These are phyloP conservation scores for Forsythia viridissima DNA, from an alignment of 257 asterid genomes.

Conservation along the genomic window DNA sequence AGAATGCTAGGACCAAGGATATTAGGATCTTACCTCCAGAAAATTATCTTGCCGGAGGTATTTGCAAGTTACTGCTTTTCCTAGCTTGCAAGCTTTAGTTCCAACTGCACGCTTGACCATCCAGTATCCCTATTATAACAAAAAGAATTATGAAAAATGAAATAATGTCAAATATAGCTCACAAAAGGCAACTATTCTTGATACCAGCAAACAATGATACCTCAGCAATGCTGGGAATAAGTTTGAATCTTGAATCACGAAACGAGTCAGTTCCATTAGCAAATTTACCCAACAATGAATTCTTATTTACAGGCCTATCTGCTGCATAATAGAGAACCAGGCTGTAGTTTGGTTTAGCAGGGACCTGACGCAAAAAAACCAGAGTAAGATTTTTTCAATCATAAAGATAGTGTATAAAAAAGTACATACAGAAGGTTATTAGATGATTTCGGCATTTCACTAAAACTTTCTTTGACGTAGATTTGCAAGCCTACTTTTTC, in stretches of 20 bases:
- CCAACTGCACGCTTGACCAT: slow-evolving; percentile 99
- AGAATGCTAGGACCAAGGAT: not conserved
- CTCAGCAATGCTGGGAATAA: slow-evolving; percentile 96
- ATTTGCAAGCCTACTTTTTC: slow-evolving; percentile 4
- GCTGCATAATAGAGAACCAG: slow-evolving; percentile 92
- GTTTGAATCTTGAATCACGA: slow-evolving; percentile 96
- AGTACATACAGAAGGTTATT: not conserved
- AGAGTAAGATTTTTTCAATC: slow-evolving; percentile 21
- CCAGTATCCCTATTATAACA: slow-evolving; percentile 81
- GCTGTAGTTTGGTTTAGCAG: slow-evolving; percentile 96
- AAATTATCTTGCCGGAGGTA: slow-evolving; percentile 94
- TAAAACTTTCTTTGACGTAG: not conserved
- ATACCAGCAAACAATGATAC: slow-evolving; percentile 35
- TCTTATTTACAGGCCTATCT: slow-evolving; percentile 75
- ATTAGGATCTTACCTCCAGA: slow-evolving; percentile 72
- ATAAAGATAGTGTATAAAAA: slow-evolving; percentile 1
- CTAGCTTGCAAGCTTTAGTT: slow-evolving; percentile 93
- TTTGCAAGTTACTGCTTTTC: slow-evolving; percentile 93
- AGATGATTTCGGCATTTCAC: slow-evolving; percentile 1
- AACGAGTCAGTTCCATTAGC: slow-evolving; percentile 80
- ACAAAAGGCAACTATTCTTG: not conserved
- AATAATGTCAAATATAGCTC: slow-evolving; percentile 15
- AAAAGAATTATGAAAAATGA: slow-evolving; percentile 12
- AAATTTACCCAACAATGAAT: slow-evolving; percentile 80
- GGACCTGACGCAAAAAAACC: slow-evolving; percentile 65